A percentile compares a stretch with the other conserved stretches of the same genome.
Evolutionary conservation across 352 stramenopile species (phyloP).

Genomic region (Phytophthora gonapodyides): DNA sequence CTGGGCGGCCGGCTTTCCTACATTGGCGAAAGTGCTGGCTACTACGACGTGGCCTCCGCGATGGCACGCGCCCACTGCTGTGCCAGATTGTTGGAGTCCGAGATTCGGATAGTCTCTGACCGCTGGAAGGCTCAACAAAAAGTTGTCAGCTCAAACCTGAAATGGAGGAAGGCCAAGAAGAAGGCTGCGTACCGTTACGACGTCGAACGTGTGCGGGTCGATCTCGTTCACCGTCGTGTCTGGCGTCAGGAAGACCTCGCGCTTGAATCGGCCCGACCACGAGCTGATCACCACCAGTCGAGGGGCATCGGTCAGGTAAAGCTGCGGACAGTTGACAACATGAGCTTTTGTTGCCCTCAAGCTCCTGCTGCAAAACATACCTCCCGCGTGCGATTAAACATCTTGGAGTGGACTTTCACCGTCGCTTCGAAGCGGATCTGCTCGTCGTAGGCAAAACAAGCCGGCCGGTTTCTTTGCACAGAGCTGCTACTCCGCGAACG

Average conservation of each 20-base stretch:
- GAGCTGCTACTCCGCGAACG: slow-evolving; percentile 74
- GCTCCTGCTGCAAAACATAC: slow-evolving; percentile 31
- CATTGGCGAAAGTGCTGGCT: neutral
- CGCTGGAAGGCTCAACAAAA: slow-evolving; percentile 35
- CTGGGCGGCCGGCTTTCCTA: slow-evolving; percentile 9
- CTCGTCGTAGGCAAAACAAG: slow-evolving; percentile 71
- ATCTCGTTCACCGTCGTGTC: slow-evolving; percentile 75
- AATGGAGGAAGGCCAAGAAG: neutral
- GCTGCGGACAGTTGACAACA: slow-evolving; percentile 22
- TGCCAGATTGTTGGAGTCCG: slow-evolving; percentile 59
- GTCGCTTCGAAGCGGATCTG: slow-evolving; percentile 70
- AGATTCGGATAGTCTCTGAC: slow-evolving; percentile 64
- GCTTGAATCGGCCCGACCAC: slow-evolving; percentile 75
- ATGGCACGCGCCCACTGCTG: slow-evolving; percentile 69
- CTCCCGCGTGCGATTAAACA: slow-evolving; percentile 79
- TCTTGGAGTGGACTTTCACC: slow-evolving; percentile 79
- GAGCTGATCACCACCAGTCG: slow-evolving; percentile 72
- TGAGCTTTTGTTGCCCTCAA: neutral
- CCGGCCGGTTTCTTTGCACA: slow-evolving; percentile 49
- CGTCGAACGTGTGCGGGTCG: slow-evolving; percentile 75
- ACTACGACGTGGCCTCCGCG: slow-evolving; percentile 34
- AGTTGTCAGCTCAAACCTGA: neutral
- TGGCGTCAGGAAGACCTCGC: slow-evolving; percentile 62
- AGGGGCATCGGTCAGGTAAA: slow-evolving; percentile 74
- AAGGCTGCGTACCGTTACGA: slow-evolving; percentile 60